Base-by-base conservation (phyloP, 495 filamentous ascomycete genomes). In the Usnea hakonensis region DNA sequence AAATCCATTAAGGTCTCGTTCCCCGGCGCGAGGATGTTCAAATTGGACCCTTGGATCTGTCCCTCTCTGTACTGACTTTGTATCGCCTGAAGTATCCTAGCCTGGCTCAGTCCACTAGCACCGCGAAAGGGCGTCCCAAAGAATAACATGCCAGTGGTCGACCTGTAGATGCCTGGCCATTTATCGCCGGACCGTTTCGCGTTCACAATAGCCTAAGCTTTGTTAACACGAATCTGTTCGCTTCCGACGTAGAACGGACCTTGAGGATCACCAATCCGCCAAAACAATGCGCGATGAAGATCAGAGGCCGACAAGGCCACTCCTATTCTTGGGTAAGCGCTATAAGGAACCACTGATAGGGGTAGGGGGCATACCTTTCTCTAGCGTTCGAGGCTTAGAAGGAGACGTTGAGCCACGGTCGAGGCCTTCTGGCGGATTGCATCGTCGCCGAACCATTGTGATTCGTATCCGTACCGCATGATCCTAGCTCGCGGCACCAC, bases 381-480 rank as follows among this genome's bases (percentile, higher is more conserved):
- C 23, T n/a, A 21, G 13, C 37, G 55, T 16, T 28, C 8, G 19
- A 57, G 55, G 35, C 17, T 41, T 23, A 7, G 35, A 8, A 57
- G 35, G 17, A 57, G 55, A 37, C 55, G 55, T 57, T 41, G 35
- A 38, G 55, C 35, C 35, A 69, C 61, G 33, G 61, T 67, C n/a
- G 57, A 64, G 17, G 53, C 61, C 26, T 59, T 66, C 57, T 61
- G 64, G 64, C 54, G 6, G 23, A 69, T 64, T 21, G 56, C 40
- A 21, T 56, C 60, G 55, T 67, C 55, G 11, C 59, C 62, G 58
- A 67, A 69, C 63, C 57, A 68, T 30, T 58, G 28, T 35, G 43
- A 59, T 43, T 66, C 46, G 43, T 71, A 71, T 65, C 66, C 61
- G 54, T 70, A 71, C 36, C 66, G 63, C 62, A 71, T 70, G 23